Base-by-base conservation (phyloP, 202 grass and related monocot genomes). In the Carex arenaria region DNA sequence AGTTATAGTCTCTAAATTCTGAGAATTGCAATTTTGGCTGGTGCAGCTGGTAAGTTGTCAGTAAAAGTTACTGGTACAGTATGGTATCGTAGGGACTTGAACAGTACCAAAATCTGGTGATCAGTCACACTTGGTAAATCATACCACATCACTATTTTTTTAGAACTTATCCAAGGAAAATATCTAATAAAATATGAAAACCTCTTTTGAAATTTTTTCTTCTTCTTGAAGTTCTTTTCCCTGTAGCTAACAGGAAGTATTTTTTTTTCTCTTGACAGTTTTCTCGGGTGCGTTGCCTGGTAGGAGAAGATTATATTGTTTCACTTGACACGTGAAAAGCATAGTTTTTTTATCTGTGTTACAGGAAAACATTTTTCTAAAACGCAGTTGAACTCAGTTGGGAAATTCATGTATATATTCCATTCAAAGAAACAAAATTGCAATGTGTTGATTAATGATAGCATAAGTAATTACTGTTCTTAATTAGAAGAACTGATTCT, bases 251-350 rank as follows among this genome's bases (percentile, higher is more conserved):
- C 34, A 43, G 8, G 32, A 34, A 34, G 2, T n/a, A 45, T 45
- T 45, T 49, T 19, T 12, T 71, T 71, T 47, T 11, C 8, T 12
- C n/a, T 71, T 45, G 19, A 71, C 67, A 71, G 67, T n/a, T 71
- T 71, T 71, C 67, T 71, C 12, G 67, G 67, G 47, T 71, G 67
- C 3, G 40, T 71, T 47, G 67, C 67, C 67, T 71, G 67, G 67
- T 71, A 71, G 67, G n/a, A 71, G 40, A 71, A 71, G 67, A 71
- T 71, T 71, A 10, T 71, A 47, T 71, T 22, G 3, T 10, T 47
- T 19, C 12, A 45, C 3, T 45, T 20, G 7, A 45, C 2, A 10
- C 22, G 38, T 12, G 10, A 20, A 47, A 70, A 45, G 4, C 26
- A 17, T 12, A 20, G 34, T 43, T 69, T 14, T 4, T n/a, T 69